Conservation (phyloP, 257 asterid genomes). For the Gentiana dahurica region DNA sequence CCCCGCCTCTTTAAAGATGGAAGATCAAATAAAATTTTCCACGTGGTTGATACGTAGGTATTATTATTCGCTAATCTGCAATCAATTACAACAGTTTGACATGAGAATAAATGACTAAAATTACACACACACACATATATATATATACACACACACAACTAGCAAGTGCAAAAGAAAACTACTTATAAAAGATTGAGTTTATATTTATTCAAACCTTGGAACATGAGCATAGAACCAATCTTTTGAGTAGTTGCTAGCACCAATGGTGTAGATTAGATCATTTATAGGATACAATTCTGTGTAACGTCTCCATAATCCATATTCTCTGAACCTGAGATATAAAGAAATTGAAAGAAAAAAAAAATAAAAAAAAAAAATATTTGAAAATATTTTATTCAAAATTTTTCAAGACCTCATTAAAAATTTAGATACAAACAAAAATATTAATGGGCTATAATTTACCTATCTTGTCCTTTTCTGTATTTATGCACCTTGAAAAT, state of each 20-base stretch:
- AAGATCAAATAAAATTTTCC: slow-evolving; percentile 46
- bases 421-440: too few species aligned
- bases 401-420: too few species aligned
- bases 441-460: too few species aligned
- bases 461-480: too few species aligned
- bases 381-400: too few species aligned
- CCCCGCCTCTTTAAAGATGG: slow-evolving; percentile 6
- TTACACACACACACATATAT: too few species aligned
- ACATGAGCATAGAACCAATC: slow-evolving; percentile 69
- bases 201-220: slow-evolving; percentile 26
- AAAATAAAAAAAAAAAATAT: too few species aligned
- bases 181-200: too few species aligned
- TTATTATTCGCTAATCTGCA: slow-evolving; percentile 27
- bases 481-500: slow-evolving; percentile 20
- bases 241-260: slow-evolving; percentile 25
- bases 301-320: slow-evolving; percentile 51
- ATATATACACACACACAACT: too few species aligned
- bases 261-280: slow-evolving; percentile 39
- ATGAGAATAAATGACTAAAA: too few species aligned
- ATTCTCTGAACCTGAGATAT: slow-evolving; percentile 38
- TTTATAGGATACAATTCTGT: slow-evolving; percentile 21
- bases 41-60: slow-evolving; percentile 34
- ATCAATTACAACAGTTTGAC: background rate
- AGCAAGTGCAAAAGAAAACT: too few species aligned
- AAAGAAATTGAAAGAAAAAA: too few species aligned